These are phyloP conservation scores for Apiospora sp. DNA, from an alignment of 2,329 filamentous ascomycete species.

Conservation along the genomic window DNA sequence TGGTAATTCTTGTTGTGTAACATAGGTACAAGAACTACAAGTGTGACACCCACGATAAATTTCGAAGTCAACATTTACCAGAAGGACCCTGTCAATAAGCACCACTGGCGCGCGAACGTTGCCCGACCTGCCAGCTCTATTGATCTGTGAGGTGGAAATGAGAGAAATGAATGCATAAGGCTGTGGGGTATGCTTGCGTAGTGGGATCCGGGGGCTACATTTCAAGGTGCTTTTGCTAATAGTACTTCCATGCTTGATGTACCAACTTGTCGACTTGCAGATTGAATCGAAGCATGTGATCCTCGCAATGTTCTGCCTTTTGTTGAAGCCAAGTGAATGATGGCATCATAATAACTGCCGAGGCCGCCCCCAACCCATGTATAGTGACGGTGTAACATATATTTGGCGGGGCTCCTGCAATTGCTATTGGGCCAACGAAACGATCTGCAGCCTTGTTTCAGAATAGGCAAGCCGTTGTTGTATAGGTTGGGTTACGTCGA, in stretches of 20 bases:
- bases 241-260: not conserved
- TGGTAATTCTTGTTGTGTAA: not conserved
- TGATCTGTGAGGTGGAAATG: slow-evolving; percentile 41
- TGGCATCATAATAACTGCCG: not conserved
- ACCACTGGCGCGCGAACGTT: slow-evolving; percentile 54
- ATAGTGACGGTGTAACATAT: too few relatives aligned
- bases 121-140: slow-evolving; percentile 50
- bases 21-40: slow-evolving; percentile 56
- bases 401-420: not conserved
- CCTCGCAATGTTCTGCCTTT: not conserved
- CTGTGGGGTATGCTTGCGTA: not conserved
- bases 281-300: not conserved
- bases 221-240: not conserved
- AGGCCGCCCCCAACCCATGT: not conserved
- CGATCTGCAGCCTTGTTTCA: not conserved
- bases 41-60: slow-evolving; percentile 51
- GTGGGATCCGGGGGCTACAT: not conserved
- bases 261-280: not conserved
- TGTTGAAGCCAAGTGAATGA: not conserved
- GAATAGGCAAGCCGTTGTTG: not conserved
- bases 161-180: too few relatives aligned
- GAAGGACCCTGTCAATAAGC: slow-evolving; percentile 52
- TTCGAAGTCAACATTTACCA: slow-evolving; percentile 59
- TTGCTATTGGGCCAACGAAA: not conserved
- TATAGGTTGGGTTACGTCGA: not conserved